phyloP scores from a whole-genome alignment of 352 stramenopile species.

The Globisporangium heterothallicum region DNA sequence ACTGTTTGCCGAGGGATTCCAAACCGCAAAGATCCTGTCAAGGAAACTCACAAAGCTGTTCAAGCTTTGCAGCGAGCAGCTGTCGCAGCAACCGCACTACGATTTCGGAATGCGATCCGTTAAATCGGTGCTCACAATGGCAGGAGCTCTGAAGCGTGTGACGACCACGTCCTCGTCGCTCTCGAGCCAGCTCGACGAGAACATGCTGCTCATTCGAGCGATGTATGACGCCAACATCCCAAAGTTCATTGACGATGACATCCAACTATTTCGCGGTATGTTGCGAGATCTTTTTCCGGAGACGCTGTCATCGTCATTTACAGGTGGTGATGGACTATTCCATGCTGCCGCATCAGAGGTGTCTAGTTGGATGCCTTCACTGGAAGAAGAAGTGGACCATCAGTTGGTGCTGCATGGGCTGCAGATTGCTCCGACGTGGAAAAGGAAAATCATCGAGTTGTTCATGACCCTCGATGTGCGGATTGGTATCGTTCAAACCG shows the following conservation, averaged over 20 bases:
- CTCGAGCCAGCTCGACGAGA: conserved; percentile 31
- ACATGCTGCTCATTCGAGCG: conserved; percentile 90
- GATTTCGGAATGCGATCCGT: conserved; percentile 88
- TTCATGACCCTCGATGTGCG: conserved; percentile 91
- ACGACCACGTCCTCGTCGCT: conserved; percentile 10
- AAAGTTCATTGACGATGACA: conserved; percentile 89
- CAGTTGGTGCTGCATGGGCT: conserved; percentile 61
- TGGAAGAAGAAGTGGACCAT: conserved; percentile 74
- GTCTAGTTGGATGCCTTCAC: conserved; percentile 34
- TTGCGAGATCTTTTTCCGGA: conserved; percentile 85
- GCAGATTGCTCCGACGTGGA: conserved; percentile 67
- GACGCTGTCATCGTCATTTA: conserved; percentile 6
- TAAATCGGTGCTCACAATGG: conserved; percentile 76
- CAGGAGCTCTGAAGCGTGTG: conserved; percentile 56
- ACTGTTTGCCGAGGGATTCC: conserved; percentile 78
- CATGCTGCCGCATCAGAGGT: conserved; percentile 5
- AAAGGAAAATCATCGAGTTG: conserved; percentile 86
- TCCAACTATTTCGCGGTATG: conserved; percentile 86
- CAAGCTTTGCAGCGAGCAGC: conserved; percentile 81
- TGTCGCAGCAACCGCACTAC: conserved; percentile 82
- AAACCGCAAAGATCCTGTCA: conserved; percentile 51
- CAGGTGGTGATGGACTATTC: neutral
- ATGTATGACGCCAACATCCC: conserved; percentile 90
- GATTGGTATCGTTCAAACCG: conserved; percentile 81
- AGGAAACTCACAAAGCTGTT: conserved; percentile 75